phyloP scores from a whole-genome alignment of 2,329 filamentous ascomycete genomes.

The Tolypocladium tundrense region DNA sequence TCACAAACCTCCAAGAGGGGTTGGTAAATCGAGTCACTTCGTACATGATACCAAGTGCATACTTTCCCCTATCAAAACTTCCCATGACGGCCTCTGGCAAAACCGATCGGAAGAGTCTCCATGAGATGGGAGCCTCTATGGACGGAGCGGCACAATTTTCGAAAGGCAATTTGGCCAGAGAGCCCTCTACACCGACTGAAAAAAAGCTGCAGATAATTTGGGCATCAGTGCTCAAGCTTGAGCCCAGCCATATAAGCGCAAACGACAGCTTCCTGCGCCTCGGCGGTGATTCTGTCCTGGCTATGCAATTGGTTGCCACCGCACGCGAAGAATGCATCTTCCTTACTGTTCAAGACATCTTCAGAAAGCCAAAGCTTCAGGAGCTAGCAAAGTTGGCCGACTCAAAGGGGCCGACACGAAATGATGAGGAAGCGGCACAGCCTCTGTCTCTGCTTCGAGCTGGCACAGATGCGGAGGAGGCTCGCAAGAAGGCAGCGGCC shows the following conservation, averaged over 20 bases:
- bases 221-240: constrained; percentile 3
- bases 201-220: constrained; percentile 3
- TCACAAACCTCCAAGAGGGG: neutral
- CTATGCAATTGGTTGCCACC: constrained; percentile 26
- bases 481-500: neutral
- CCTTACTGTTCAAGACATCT: constrained; percentile 29
- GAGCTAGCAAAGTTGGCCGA: neutral
- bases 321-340: constrained; percentile 21
- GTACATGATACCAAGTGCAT: constrained; percentile 8
- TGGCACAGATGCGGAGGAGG: neutral
- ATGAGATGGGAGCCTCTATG: neutral
- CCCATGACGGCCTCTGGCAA: constrained; percentile 11
- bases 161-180: neutral
- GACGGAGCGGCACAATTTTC: neutral
- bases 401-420: neutral
- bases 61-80: constrained; percentile 4
- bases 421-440: neutral
- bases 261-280: constrained; percentile 4
- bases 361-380: constrained; percentile 10
- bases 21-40: neutral
- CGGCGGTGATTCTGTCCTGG: constrained; percentile 6
- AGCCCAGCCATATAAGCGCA: constrained; percentile 1
- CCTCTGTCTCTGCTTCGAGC: neutral
- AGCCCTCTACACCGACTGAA: neutral
- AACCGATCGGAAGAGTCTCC: constrained; percentile 7